These are phyloP conservation scores for Xylaria telfairii DNA, from an alignment of 495 filamentous ascomycete genomes.

Conservation along the genomic window DNA sequence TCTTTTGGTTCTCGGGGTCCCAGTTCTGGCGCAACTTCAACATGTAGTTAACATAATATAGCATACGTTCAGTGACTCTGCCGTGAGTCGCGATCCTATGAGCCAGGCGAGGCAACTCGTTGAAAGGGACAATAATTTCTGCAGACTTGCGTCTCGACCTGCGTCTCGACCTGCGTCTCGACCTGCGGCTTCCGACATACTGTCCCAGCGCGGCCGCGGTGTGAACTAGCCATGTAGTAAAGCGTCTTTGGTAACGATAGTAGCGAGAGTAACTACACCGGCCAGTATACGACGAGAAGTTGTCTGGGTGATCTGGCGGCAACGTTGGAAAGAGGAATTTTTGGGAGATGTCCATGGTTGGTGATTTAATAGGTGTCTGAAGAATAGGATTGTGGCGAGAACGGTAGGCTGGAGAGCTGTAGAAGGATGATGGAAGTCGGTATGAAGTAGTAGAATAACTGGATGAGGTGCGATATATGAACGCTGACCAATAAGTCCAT, in stretches of 20 bases:
- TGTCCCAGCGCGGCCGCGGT: not conserved
- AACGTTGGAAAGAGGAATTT: too few species aligned
- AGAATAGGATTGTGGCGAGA: not conserved
- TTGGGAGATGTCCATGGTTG: too few species aligned
- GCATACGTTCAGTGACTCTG: not conserved
- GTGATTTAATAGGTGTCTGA: not conserved
- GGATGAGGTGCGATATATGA: not conserved
- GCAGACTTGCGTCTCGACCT: too few species aligned
- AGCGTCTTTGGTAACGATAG: not conserved
- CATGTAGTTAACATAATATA: not conserved
- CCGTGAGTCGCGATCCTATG: not conserved
- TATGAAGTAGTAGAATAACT: not conserved
- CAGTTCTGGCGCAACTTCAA: not conserved
- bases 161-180: too few species aligned
- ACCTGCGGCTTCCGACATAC: not conserved
- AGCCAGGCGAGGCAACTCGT: not conserved
- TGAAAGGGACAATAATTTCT: not conserved
- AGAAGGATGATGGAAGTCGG: not conserved
- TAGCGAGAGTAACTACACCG: not conserved
- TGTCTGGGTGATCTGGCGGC: not conserved
- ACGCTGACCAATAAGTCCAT: not conserved
- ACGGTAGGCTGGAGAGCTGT: not conserved
- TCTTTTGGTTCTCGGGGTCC: not conserved
- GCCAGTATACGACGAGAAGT: not conserved
- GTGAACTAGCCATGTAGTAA: constrained; percentile 13